Conservation (phyloP, 345 rosid species). For the Sonneratia caseolaris region DNA sequence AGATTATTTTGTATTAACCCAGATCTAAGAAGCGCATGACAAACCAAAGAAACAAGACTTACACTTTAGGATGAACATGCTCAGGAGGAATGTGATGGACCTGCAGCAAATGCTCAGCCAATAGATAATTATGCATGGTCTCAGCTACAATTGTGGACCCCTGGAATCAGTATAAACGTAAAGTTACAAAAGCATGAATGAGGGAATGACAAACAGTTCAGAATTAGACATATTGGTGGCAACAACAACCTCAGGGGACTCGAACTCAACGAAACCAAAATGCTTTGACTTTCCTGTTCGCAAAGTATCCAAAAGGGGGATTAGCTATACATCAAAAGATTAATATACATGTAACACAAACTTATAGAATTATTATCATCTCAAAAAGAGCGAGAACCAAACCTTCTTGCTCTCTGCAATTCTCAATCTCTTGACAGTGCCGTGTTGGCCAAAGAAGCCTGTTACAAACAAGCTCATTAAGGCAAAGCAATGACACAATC, state of each 20-base stretch:
- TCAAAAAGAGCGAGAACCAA: not conserved
- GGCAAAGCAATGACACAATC: not conserved
- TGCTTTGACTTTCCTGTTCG: slow-evolving; percentile 95
- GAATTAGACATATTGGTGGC: not conserved
- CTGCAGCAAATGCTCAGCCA: slow-evolving; percentile 80
- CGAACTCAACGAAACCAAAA: slow-evolving; percentile 80
- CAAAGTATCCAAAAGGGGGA: slow-evolving; percentile 9
- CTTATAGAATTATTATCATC: not conserved
- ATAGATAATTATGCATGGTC: slow-evolving; percentile 71
- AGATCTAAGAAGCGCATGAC: not conserved
- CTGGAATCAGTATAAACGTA: slow-evolving; percentile 25
- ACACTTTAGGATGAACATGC: slow-evolving; percentile 76
- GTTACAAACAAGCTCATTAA: not conserved
- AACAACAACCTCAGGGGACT: slow-evolving; percentile 58
- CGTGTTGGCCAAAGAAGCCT: slow-evolving; percentile 82
- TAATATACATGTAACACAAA: not conserved
- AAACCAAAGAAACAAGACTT: slow-evolving; percentile 13
- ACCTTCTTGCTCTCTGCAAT: slow-evolving; percentile 87
- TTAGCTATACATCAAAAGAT: not conserved
- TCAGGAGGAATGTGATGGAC: slow-evolving; percentile 58
- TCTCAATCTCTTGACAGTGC: slow-evolving; percentile 65
- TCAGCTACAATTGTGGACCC: slow-evolving; percentile 95
- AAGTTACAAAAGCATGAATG: slow-evolving; percentile 7
- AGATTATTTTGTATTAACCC: not conserved
- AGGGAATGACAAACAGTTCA: not conserved